A percentile compares a stretch with the other conserved stretches of the same genome.
Evolutionary conservation across 495 filamentous ascomycete species (phyloP).

Genomic region (Paragyromitra xinjiangensis): DNA sequence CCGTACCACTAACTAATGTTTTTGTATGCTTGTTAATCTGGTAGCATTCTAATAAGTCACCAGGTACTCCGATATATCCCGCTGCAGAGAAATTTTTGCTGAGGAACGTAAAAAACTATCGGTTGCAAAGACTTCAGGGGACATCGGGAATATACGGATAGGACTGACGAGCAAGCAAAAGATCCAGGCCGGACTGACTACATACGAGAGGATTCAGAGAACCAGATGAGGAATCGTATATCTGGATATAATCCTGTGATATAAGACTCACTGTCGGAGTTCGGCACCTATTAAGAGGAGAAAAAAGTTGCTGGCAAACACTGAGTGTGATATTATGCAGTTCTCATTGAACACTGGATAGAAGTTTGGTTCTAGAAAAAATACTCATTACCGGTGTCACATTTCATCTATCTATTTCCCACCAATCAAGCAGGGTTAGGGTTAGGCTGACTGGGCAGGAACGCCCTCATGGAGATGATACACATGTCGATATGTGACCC

Average conservation of each 20-base stretch:
- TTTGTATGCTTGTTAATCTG: background rate
- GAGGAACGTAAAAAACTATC: background rate
- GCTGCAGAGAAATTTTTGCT: background rate
- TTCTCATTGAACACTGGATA: background rate
- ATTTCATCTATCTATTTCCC: background rate
- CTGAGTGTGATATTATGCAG: conserved; percentile 8
- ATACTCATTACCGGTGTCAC: background rate
- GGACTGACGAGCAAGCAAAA: background rate
- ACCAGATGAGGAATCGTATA: background rate
- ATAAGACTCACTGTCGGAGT: background rate
- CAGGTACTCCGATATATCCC: background rate
- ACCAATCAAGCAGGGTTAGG: conserved; percentile 24
- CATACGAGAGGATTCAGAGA: background rate
- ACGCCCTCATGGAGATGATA: background rate
- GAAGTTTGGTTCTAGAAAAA: background rate
- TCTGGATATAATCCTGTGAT: background rate
- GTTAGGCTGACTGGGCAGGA: background rate
- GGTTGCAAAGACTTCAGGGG: background rate
- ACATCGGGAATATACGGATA: background rate
- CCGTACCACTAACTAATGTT: background rate
- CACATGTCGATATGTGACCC: background rate
- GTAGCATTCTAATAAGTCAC: too few species aligned
- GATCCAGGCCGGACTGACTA: background rate
- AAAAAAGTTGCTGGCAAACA: conserved; percentile 7
- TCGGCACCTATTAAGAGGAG: background rate